These are phyloP conservation scores for Rhododendron williamsianum DNA, from an alignment of 148 eudicot genomes.

Conservation along the genomic window DNA sequence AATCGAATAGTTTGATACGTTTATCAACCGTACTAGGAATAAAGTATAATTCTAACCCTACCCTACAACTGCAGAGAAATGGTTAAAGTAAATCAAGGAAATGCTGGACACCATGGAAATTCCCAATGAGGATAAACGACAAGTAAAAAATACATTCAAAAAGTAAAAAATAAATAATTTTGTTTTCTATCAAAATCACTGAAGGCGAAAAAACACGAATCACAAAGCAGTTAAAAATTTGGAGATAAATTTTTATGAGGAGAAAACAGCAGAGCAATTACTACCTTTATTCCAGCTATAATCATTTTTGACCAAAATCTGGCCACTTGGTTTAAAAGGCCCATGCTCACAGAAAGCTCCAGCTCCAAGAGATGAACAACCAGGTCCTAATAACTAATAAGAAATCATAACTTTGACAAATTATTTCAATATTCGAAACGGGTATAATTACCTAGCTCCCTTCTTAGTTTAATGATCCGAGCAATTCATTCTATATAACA, in stretches of 20 bases:
- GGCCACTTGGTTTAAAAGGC: slow-evolving; percentile 47
- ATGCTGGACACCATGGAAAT: too few relatives aligned
- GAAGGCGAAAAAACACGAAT: too few relatives aligned
- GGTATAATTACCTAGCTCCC: not conserved
- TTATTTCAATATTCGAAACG: not conserved
- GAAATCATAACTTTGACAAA: not conserved
- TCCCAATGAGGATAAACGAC: not conserved
- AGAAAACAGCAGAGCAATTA: too few relatives aligned
- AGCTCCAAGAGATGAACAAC: slow-evolving; percentile 76
- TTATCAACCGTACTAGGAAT: too few relatives aligned
- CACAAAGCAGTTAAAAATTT: too few relatives aligned
- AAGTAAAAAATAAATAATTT: too few relatives aligned
- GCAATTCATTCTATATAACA: not conserved
- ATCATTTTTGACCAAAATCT: slow-evolving; percentile 46
- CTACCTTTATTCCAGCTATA: slow-evolving; percentile 82
- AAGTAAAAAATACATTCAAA: not conserved
- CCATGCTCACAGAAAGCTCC: slow-evolving; percentile 82
- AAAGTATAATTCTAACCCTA: too few relatives aligned
- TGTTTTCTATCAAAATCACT: too few relatives aligned
- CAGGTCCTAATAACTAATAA: slow-evolving; percentile 87
- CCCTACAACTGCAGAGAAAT: too few relatives aligned
- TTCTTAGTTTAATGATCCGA: not conserved
- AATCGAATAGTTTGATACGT: too few relatives aligned
- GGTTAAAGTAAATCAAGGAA: too few relatives aligned
- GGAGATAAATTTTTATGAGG: too few relatives aligned